Conservation (phyloP, 1,284 basidiomycete species). For the Cronartium quercuum region DNA sequence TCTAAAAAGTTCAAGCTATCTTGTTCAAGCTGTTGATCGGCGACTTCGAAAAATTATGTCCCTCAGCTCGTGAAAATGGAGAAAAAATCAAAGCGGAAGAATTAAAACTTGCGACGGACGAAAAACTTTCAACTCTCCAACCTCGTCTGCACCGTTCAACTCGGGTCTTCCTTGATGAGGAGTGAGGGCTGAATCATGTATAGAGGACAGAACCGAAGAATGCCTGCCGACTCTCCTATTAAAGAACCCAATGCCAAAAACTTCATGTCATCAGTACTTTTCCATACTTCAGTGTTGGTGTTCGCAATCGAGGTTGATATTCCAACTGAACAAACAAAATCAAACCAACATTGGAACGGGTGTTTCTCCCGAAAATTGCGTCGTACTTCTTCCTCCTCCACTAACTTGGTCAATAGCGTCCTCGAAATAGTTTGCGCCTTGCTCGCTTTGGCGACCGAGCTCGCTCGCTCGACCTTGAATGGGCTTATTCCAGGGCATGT, state of each 20-base stretch:
- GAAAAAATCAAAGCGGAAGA: not conserved
- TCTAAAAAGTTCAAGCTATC: conserved; percentile 27
- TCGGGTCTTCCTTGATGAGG: not conserved
- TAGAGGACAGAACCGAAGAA: not conserved
- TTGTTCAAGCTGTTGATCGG: conserved; percentile 2
- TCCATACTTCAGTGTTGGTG: not conserved
- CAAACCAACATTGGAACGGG: conserved; percentile 17
- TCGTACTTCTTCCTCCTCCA: conserved; percentile 7
- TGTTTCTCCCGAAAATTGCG: conserved; percentile 20
- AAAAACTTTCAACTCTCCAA: too few relatives aligned
- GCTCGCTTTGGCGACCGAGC: conserved; percentile 6
- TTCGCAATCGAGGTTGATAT: not conserved
- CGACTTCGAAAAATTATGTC: not conserved
- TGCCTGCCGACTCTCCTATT: not conserved
- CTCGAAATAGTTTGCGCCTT: conserved; percentile 3
- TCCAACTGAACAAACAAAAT: not conserved
- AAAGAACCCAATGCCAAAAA: not conserved
- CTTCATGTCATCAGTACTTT: not conserved
- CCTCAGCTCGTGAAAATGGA: not conserved
- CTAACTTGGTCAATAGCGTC: conserved; percentile 2
- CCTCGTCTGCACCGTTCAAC: too few relatives aligned
- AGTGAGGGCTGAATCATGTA: not conserved
- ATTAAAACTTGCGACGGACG: too few relatives aligned
- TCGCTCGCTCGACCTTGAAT: not conserved
- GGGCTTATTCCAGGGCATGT: conserved; percentile 27